Percentiles rank a stretch among this genome's conserved stretches.
These are phyloP conservation scores for Zygoascus flipseniorum DNA, from an alignment of 805 yeast genomes.

Conservation along the genomic window DNA sequence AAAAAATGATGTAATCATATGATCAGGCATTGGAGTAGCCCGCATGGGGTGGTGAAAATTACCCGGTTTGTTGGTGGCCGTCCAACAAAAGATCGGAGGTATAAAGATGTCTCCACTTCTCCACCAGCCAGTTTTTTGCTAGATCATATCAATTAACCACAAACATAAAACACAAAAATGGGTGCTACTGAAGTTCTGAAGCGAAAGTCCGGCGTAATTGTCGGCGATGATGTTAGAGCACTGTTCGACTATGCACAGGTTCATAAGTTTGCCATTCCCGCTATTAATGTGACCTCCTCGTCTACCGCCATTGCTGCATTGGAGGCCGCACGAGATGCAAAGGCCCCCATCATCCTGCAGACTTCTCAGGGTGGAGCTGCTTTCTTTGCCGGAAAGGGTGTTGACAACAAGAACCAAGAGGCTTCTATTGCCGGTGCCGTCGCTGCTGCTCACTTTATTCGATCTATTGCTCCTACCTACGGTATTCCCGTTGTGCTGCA, in stretches of 20 bases:
- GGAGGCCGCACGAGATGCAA: conserved; percentile 93
- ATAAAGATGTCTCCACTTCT: background rate
- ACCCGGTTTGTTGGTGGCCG: background rate
- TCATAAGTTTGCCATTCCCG: conserved; percentile 94
- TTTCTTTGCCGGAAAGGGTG: conserved; percentile 99
- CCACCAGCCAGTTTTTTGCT: background rate
- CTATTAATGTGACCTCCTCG: conserved; percentile 96
- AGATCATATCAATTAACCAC: background rate
- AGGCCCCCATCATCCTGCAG: conserved; percentile 93
- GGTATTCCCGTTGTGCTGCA: conserved; percentile 95
- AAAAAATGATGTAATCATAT: background rate
- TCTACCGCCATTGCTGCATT: conserved; percentile 95
- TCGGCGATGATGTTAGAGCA: conserved; percentile 87
- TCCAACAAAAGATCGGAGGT: background rate
- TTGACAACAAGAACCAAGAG: conserved; percentile 81
- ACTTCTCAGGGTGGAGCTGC: conserved; percentile 99
- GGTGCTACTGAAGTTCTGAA: conserved; percentile 51
- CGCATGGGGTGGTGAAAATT: background rate
- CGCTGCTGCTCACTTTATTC: conserved; percentile 97
- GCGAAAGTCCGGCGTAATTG: conserved; percentile 96
- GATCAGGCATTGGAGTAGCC: background rate
- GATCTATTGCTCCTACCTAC: conserved; percentile 92
- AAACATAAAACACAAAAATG: conserved; percentile 11
- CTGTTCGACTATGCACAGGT: conserved; percentile 85
- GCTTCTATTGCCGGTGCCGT: conserved; percentile 92